Evolutionary conservation across 192 early-diverging fungal species (phyloP).

Genomic region (Pecoramyces ruminantium): DNA sequence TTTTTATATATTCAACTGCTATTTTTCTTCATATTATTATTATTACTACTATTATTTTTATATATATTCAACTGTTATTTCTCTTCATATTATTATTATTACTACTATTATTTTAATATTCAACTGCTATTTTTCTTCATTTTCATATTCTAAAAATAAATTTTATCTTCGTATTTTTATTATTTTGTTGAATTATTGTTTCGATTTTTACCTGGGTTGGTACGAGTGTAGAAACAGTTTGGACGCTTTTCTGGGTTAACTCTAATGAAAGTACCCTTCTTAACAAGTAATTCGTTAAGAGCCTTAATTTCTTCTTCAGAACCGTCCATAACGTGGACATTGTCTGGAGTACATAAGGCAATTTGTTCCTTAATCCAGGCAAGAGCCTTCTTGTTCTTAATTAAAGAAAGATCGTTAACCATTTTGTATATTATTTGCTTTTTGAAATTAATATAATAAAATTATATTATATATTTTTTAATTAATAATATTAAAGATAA

Average conservation of each 20-base stretch:
- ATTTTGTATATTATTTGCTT: background rate
- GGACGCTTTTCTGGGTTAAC: conserved; percentile 5
- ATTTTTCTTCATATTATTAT: too few relatives aligned
- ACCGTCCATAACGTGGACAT: background rate
- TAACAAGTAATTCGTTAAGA: conserved; percentile 2
- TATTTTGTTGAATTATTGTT: background rate
- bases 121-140: too few relatives aligned
- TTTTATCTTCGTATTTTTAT: background rate
- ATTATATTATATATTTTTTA: background rate
- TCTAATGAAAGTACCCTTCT: conserved; percentile 5
- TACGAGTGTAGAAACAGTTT: conserved; percentile 7
- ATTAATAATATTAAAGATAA: background rate
- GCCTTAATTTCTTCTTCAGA: background rate
- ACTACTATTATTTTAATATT: too few relatives aligned
- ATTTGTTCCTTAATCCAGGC: background rate
- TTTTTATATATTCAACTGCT: too few relatives aligned
- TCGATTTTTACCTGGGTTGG: conserved; percentile 2
- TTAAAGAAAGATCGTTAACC: background rate
- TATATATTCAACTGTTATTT: too few relatives aligned
- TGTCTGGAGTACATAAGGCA: background rate
- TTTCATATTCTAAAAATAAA: too few relatives aligned
- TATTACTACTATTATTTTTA: too few relatives aligned
- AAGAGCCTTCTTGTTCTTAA: background rate
- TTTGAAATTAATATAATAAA: background rate
- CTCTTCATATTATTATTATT: too few relatives aligned